Base-by-base conservation (phyloP, 345 rosid species). In the Hypericum androsaemum region DNA sequence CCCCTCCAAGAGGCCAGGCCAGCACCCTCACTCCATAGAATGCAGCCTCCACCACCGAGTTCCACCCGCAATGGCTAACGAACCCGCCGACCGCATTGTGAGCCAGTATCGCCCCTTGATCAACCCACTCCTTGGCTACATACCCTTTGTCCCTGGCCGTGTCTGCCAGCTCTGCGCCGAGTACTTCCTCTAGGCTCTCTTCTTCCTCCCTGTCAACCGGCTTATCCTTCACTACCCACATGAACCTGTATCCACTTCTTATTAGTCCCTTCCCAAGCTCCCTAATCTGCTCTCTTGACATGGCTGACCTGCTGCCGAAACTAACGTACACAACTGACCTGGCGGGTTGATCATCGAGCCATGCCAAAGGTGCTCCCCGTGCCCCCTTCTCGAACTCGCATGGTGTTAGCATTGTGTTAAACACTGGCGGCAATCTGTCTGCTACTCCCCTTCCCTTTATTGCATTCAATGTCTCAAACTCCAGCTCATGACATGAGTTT, bases 1-100 rank as follows among this genome's bases (percentile, higher is more conserved):
- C 79, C n/a, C 80, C 86, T 2, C 45, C 15, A 5, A 53, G 62
- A 0, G 81, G 77, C 79, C 81, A 76, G 0, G 69, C 77, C 42
- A 79, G 64, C 57, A 79, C 7, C 0, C 57, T 65, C 13, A 73
- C 69, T 7, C 81, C 81, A 13, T 43, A 45, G 69, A 59, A 17
- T 3, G 70, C 70, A 2, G 77, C 79, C 63, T 80, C 84, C 17
- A 52, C 36, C 52, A 66, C 67, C 10, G 84, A 79, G 58, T 79
- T 70, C 78, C 78, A 70, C 7, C 78, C 75, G 8, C 75, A 56
- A 6, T 70, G 75, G 9, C 62, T 52, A 7, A 77, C 37, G 42
- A 75, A 75, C 12, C 78, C 76, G 11, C 78, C 75, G 0, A 77
- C 41, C 3, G 80, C 65, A 0, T 58, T 36, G 43, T 74, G 75